Base-by-base conservation (phyloP, 257 asterid species). In the Striga asiatica region DNA sequence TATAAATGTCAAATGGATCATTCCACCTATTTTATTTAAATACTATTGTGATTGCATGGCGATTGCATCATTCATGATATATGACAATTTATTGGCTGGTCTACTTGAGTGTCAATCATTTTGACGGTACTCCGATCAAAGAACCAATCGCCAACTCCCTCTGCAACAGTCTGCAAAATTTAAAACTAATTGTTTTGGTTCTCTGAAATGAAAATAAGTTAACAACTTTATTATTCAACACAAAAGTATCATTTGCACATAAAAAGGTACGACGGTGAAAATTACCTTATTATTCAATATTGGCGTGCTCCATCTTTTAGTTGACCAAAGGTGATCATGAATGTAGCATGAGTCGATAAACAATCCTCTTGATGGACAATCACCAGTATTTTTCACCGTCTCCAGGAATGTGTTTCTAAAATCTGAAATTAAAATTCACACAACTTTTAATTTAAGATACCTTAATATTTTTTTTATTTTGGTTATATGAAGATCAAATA, bases 321-420 rank as follows among this genome's bases (percentile, higher is more conserved):
- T 21, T 16, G 31, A 29, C 6, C 6, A 41, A 11, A 53, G 24
- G n/a, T 8, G 8, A 32, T 31, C 66, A 17, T 69, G 74, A 38
- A 32, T 17, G 41, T 22, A 69, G 54, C 74, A 69, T 50, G 70
- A 43, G 24, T 58, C 46, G 11, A 69, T 35, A 21, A 41, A 63
- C 63, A 63, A 2, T 12, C 74, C 74, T 9, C 23, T 57, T 2
- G 62, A 50, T 49, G 58, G 50, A 20, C 21, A 3, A 3, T 49
- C 38, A 17, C 58, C 25, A 14, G 13, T 0, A 0, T 6, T n/a
- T 8, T 23, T 49, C 19, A 60, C 9, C 10, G 58, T 38, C 5
- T 49, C 16, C 8, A 60, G 38, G 50, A 60, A 34, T 0, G 41
- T 34, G 5, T 3, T 5, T 3, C 50, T 49, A 25, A 60, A 60